A percentile compares a stretch with the other conserved stretches of the same genome.
Conservation (phyloP, 306 rosid genomes). For the Dalbergia oliveri region DNA sequence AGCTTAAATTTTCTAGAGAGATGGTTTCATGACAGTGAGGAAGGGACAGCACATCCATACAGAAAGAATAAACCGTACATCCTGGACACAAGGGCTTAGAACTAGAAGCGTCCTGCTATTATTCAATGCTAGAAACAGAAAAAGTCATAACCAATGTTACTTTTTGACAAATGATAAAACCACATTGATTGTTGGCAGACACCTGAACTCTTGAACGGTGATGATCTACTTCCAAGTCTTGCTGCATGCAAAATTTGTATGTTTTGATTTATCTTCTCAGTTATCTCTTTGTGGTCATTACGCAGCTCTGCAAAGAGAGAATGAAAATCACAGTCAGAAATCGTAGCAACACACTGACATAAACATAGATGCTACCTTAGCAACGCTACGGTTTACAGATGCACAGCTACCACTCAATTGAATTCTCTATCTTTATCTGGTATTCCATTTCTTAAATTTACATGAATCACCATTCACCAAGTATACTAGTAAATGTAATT, state of each 20-base stretch:
- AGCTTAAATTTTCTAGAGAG: too few species aligned
- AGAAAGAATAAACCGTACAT: background rate
- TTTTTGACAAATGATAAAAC: background rate
- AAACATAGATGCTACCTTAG: slow-evolving; percentile 7
- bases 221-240: slow-evolving; percentile 59
- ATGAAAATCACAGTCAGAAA: slow-evolving; percentile 6
- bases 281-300: slow-evolving; percentile 73
- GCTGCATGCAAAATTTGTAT: slow-evolving; percentile 76
- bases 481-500: too few species aligned
- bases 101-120: background rate
- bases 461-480: too few species aligned
- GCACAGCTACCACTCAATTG: too few species aligned
- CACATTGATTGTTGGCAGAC: background rate
- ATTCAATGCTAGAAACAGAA: background rate
- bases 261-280: slow-evolving; percentile 77
- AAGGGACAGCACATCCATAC: background rate
- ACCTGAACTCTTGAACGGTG: slow-evolving; percentile 65
- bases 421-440: too few species aligned
- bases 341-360: background rate
- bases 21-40: too few species aligned
- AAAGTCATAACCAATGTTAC: slow-evolving; percentile 26
- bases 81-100: background rate
- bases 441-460: background rate
- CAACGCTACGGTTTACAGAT: too few species aligned
- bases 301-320: slow-evolving; percentile 65